phyloP scores from a whole-genome alignment of 176 grass and related monocot species.

The Cenchrus fungigraminus region DNA sequence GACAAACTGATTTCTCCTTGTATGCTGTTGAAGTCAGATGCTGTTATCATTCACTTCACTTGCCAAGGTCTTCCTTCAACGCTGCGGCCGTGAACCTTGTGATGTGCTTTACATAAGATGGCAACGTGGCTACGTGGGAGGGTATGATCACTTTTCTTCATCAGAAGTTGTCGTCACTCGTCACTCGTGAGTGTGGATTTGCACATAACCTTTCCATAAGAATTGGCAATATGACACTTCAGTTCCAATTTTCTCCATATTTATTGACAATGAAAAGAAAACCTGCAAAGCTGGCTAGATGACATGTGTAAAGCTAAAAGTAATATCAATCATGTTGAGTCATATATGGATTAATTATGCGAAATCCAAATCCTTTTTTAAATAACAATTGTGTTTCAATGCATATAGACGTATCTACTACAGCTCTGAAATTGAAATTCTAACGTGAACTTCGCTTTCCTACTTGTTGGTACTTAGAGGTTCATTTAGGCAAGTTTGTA shows the following conservation, averaged over 20 bases:
- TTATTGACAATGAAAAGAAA: neutral
- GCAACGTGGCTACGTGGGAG: conserved; percentile 11
- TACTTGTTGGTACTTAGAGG: neutral
- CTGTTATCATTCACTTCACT: conserved; percentile 3
- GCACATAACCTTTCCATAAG: neutral
- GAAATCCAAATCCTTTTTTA: neutral
- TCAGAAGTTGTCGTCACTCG: neutral
- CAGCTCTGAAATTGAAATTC: neutral
- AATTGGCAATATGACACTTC: neutral
- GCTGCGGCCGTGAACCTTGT: conserved; percentile 24
- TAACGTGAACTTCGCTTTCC: neutral
- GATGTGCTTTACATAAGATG: conserved; percentile 1
- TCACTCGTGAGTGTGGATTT: neutral
- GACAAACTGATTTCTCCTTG: conserved; percentile 8
- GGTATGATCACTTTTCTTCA: conserved; percentile 18
- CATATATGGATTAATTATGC: neutral
- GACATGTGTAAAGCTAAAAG: neutral
- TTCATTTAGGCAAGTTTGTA: neutral
- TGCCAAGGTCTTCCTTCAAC: conserved; percentile 24
- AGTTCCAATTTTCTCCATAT: neutral
- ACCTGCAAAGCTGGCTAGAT: neutral
- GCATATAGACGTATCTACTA: neutral
- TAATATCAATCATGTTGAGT: neutral
- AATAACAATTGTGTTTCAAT: neutral
- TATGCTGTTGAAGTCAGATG: conserved; percentile 25